Percentiles rank a stretch among this genome's conserved stretches.
Conservation (phyloP, 352 stramenopile species). For the Phytopythium sindhum region DNA sequence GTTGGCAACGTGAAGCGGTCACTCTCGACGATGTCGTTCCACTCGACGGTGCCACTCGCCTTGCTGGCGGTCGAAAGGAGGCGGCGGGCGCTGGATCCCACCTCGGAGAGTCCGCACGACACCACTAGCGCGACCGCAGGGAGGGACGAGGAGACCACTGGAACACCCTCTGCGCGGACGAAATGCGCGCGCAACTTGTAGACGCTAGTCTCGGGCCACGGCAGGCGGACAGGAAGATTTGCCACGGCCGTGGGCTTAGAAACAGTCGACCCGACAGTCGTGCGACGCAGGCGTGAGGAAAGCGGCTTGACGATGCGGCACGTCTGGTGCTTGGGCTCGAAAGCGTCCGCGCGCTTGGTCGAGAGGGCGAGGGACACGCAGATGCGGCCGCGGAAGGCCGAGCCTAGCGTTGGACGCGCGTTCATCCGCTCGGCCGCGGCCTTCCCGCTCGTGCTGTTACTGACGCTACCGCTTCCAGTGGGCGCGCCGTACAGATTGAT, state of each 20-base stretch:
- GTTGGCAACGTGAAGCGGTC: constrained; percentile 62
- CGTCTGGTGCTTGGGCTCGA: constrained; percentile 75
- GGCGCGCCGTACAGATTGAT: constrained; percentile 72
- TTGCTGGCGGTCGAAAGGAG: background rate
- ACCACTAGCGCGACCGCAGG: constrained; percentile 49
- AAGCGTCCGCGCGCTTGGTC: constrained; percentile 48
- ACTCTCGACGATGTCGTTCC: constrained; percentile 73
- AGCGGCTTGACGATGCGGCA: constrained; percentile 15
- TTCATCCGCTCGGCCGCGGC: constrained; percentile 58
- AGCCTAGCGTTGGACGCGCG: constrained; percentile 39
- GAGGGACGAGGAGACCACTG: constrained; percentile 21
- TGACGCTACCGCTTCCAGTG: constrained; percentile 39
- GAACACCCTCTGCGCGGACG: constrained; percentile 53
- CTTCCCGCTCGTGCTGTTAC: constrained; percentile 10
- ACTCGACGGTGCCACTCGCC: constrained; percentile 53
- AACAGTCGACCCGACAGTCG: background rate
- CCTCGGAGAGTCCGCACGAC: constrained; percentile 53
- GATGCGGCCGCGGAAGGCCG: constrained; percentile 79
- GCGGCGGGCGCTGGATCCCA: constrained; percentile 39
- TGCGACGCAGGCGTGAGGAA: background rate
- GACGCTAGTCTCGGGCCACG: constrained; percentile 48
- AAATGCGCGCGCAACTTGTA: constrained; percentile 73
- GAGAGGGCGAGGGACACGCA: constrained; percentile 54
- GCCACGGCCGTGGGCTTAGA: background rate
- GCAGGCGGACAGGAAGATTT: constrained; percentile 16